phyloP scores from a whole-genome alignment of 495 filamentous ascomycete genomes.

The Penicillium parvum region DNA sequence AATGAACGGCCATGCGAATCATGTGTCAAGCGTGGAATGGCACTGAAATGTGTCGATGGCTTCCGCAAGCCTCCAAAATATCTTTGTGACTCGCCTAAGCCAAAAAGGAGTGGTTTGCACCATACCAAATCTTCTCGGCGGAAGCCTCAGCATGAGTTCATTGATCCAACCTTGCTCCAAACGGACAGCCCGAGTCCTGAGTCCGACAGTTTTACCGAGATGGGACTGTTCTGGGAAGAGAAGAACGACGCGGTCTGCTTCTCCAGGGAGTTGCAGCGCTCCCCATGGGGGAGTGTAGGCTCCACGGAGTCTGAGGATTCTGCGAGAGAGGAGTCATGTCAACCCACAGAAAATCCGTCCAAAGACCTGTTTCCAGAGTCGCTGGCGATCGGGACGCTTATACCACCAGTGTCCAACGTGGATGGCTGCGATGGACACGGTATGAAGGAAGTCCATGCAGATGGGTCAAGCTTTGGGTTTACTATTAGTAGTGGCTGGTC shows the following conservation, averaged over 20 bases:
- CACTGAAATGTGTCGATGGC: conserved; percentile 10
- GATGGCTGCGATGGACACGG: neutral
- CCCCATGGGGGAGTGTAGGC: neutral
- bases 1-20: conserved; percentile 11
- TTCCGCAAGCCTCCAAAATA: conserved; percentile 12
- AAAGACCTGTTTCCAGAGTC: neutral
- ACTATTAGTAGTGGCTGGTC: conserved; percentile 16
- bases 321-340: neutral
- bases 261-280: neutral
- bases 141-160: neutral
- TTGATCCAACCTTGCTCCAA: conserved; percentile 3
- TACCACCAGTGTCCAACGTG: neutral
- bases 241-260: neutral
- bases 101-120: neutral
- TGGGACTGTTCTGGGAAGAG: neutral
- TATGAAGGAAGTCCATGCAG: neutral
- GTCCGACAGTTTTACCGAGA: neutral
- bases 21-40: conserved; percentile 5
- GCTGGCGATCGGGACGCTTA: neutral
- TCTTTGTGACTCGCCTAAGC: neutral
- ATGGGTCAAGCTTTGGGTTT: neutral
- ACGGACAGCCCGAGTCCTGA: neutral
- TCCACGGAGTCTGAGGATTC: neutral
- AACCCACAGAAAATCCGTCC: neutral
- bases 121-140: neutral